Conservation (phyloP, 2,329 filamentous ascomycete genomes). For the Botryotinia calthae region DNA sequence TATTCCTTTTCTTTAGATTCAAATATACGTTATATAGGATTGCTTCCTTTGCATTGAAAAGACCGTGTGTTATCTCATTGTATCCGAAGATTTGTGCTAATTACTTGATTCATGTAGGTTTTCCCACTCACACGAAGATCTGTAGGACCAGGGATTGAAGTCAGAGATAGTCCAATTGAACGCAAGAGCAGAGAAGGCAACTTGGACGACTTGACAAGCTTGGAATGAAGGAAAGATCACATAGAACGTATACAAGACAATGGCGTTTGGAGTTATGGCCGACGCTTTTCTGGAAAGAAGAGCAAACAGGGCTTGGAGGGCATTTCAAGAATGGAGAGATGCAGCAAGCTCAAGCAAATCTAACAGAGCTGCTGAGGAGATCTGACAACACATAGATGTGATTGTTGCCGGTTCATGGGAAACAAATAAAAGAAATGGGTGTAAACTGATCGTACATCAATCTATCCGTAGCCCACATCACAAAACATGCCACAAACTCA, state of each 20-base stretch:
- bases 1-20: background rate
- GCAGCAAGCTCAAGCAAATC: background rate
- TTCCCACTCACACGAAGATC: conserved; percentile 46
- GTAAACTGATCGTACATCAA: background rate
- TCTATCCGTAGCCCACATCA: background rate
- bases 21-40: no score
- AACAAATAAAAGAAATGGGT: no score
- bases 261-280: conserved; percentile 32
- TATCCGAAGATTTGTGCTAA: background rate
- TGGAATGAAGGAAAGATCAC: conserved; percentile 34
- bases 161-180: conserved; percentile 61
- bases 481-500: background rate
- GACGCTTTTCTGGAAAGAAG: background rate
- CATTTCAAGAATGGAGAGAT: background rate
- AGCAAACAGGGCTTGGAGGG: background rate
- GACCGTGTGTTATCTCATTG: background rate
- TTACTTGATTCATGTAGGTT: conserved; percentile 29
- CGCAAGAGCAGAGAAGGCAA: conserved; percentile 45
- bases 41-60: background rate
- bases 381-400: background rate
- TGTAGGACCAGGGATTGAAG: conserved; percentile 79
- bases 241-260: conserved; percentile 11
- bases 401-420: background rate
- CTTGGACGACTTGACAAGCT: conserved; percentile 63
- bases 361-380: background rate